Evolutionary conservation across 768 basidiomycete genomes (phyloP), one percentile per base, ranked within the genome.

Genomic region (Asterophora lycoperdoides): DNA sequence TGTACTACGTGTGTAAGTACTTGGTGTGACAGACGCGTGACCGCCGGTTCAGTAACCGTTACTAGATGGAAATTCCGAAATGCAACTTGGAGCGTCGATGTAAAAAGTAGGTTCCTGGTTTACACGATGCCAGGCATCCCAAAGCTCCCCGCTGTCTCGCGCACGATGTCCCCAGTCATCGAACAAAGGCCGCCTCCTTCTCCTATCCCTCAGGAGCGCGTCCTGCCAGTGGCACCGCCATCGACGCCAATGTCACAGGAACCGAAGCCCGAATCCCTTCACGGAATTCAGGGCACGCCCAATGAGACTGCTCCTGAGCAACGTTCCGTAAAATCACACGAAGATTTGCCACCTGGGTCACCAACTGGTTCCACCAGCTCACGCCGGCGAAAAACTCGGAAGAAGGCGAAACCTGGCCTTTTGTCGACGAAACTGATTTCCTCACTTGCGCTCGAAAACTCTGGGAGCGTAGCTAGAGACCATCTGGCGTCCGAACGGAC

Each of bases 401-500:
- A 46, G 29, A 48, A 35, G 23, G 30, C 33, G 17, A 56, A 46
- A 15, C n/a, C n/a, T n/a, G n/a, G n/a, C n/a, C 45, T 13, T 15
- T n/a, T 51, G 2, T 17, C 26, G 17, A 29, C 15, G 19, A 19
- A 10, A 19, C 42, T 60, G 8, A 44, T 44, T 11, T 54, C 56
- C 1, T 11, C 50, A 8, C 45, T 57, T 4, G 32, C 58, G 1
- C 64, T 84, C 28, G 73, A 81, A 58, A 84, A 84, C 59, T 72
- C 72, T 17, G 82, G 82, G 8, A 82, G 76, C 53, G 79, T 81
- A 2, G 82, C 82, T 7, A 72, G 82, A 8, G 82, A 84, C 55
- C 82, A 84, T 56, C 67, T 84, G 0, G 82, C 82, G 2, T 78
- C 74, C 13, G 82, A 84, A 56, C 68, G 82, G 40, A 83, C 82